Conservation (phyloP, 2,329 filamentous ascomycete species). For the Fusarium brevicatenulatum region DNA sequence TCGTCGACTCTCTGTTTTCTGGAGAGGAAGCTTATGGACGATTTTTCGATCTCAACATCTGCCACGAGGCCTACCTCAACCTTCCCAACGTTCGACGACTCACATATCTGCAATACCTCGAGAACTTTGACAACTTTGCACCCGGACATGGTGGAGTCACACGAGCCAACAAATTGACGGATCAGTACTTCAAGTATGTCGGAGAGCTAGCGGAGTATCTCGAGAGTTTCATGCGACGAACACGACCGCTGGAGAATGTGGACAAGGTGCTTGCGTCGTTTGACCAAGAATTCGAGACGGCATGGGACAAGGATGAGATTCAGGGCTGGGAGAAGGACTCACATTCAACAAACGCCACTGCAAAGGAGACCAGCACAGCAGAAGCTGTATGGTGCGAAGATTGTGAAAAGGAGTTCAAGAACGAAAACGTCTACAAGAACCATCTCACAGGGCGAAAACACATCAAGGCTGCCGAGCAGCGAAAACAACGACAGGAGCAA, state of each 20-base stretch:
- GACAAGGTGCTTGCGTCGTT: constrained; percentile 80
- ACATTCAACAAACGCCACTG: constrained; percentile 47
- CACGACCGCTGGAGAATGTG: constrained; percentile 85
- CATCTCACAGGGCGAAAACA: constrained; percentile 95
- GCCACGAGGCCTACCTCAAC: constrained; percentile 91
- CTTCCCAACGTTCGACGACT: constrained; percentile 85
- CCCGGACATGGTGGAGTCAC: constrained; percentile 79
- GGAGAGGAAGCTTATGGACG: constrained; percentile 94
- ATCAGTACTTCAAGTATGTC: constrained; percentile 92
- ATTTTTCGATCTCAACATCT: constrained; percentile 86
- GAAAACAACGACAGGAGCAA: constrained; percentile 60
- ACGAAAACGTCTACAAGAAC: constrained; percentile 91
- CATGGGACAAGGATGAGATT: constrained; percentile 84
- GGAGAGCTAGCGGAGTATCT: constrained; percentile 83
- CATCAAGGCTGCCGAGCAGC: constrained; percentile 79
- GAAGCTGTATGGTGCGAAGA: constrained; percentile 89
- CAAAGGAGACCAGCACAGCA: constrained; percentile 49
- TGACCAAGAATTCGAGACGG: constrained; percentile 83
- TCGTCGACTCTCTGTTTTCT: constrained; percentile 92
- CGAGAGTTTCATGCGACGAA: constrained; percentile 86
- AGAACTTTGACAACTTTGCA: constrained; percentile 87
- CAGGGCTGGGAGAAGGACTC: constrained; percentile 78
- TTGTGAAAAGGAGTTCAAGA: constrained; percentile 95
- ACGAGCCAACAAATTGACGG: constrained; percentile 85
- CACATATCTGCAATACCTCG: constrained; percentile 92